These are phyloP conservation scores for Marasmius oreades DNA, from an alignment of 1,284 basidiomycete genomes.

Conservation along the genomic window DNA sequence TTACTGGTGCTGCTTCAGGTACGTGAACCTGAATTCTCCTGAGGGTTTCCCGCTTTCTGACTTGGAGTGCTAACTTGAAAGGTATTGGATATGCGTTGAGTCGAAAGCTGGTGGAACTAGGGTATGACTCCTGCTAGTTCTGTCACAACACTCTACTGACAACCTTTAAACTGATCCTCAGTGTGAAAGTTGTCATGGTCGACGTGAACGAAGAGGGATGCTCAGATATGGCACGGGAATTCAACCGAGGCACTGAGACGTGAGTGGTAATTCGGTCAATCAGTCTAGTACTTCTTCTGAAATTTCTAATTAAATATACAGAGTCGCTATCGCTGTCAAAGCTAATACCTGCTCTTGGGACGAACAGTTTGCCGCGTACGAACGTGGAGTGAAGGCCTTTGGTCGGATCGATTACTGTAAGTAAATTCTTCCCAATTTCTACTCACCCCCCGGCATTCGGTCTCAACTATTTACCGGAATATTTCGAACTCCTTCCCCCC, in stretches of 20 bases:
- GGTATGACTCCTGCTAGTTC: background rate
- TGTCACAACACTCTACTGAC: background rate
- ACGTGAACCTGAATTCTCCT: background rate
- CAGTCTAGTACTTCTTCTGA: background rate
- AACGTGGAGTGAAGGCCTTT: constrained; percentile 16
- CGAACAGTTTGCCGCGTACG: constrained; percentile 18
- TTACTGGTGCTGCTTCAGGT: constrained; percentile 22
- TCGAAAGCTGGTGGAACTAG: constrained; percentile 7
- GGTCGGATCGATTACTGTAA: constrained; percentile 21
- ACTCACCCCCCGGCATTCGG: background rate
- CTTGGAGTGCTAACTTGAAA: constrained; percentile 7
- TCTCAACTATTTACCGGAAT: too few species aligned
- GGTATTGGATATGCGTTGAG: constrained; percentile 8
- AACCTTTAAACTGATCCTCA: background rate
- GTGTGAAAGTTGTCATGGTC: constrained; percentile 17
- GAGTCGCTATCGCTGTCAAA: constrained; percentile 18
- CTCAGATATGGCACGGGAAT: constrained; percentile 14
- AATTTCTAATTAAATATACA: background rate
- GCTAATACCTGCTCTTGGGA: constrained; percentile 18
- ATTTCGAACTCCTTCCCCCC: background rate
- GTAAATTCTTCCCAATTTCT: background rate
- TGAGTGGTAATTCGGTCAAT: background rate
- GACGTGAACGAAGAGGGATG: constrained; percentile 16
- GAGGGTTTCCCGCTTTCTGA: constrained; percentile 4
- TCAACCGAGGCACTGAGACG: constrained; percentile 17